Evolutionary conservation across 805 yeast species (phyloP), one percentile per base, ranked within the genome.

Genomic region (Yarrowia keelungensis): DNA sequence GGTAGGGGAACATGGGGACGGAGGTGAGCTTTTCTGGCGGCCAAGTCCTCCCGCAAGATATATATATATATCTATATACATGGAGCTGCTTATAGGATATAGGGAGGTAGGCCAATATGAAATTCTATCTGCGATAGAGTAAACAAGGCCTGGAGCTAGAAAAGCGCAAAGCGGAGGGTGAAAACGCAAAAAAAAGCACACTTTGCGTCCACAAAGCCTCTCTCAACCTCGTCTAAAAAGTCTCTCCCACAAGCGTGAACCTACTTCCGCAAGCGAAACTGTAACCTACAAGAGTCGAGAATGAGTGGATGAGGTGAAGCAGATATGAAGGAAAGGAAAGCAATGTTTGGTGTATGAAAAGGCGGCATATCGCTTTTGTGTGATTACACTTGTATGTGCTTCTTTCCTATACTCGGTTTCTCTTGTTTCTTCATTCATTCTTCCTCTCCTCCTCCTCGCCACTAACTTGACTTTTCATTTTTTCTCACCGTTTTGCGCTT

Each of bases 61-160:
- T 53, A 53, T 53, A 53, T 58, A 59, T 59, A 45, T 59, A 32
- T 43, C 51, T 11, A 35, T 45, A 43, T 59, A 59, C 65, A 59
- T 35, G 41, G 16, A 59, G 62, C 47, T 59, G 50, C 65, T 59
- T 43, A 36, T 43, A 32, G 51, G 64, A 32, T 59, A 59, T 59
- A 59, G 65, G 65, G 65, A 45, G 51, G 51, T 59, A 45, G 51
- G 36, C 65, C 65, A 59, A 59, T 59, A 59, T 59, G 65, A 59
- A 59, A 59, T 41, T 36, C 51, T 19, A 45, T 32, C 50, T 16
- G 51, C 65, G 65, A 59, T 45, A 59, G 65, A 45, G 51, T 59
- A 59, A 32, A 45, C 65, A 59, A 59, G 47, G 51, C 50, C 51
- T 26, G 35, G 45, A 42, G 39, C 16, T n/a, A n/a, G 35, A 45